Conservation (phyloP, 1,284 basidiomycete species). For the Tausonia pullulans region DNA sequence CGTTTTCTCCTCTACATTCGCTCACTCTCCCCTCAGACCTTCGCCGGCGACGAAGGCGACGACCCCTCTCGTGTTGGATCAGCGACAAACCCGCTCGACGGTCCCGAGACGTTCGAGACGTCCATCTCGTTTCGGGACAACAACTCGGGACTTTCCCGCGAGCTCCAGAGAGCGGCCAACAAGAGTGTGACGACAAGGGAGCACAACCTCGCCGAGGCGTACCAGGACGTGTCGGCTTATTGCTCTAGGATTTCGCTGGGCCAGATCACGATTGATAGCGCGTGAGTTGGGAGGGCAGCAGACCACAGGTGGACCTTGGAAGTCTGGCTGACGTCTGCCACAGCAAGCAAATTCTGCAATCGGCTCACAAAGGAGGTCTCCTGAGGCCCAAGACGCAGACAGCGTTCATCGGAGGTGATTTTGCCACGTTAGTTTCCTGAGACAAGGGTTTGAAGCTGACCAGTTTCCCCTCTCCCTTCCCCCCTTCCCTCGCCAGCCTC, state of each 20-base stretch:
- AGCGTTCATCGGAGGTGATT: slow-evolving; percentile 10
- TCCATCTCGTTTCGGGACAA: slow-evolving; percentile 91
- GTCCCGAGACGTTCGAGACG: slow-evolving; percentile 85
- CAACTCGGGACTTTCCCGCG: slow-evolving; percentile 79
- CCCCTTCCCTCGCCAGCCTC: slow-evolving; percentile 60
- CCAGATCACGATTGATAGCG: slow-evolving; percentile 76
- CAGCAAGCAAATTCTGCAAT: slow-evolving; percentile 84
- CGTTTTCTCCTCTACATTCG: not conserved
- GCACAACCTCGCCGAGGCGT: slow-evolving; percentile 73
- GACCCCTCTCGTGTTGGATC: slow-evolving; percentile 99
- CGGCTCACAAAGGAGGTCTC: slow-evolving; percentile 88
- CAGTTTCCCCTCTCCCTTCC: slow-evolving; percentile 52
- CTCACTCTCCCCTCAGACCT: slow-evolving; percentile 53
- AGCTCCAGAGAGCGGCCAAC: slow-evolving; percentile 75
- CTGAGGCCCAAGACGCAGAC: slow-evolving; percentile 74
- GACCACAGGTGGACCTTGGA: too few species aligned
- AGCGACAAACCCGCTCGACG: slow-evolving; percentile 84
- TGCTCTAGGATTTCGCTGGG: slow-evolving; percentile 92
- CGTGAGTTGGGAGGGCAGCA: slow-evolving; percentile 25
- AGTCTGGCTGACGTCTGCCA: too few species aligned
- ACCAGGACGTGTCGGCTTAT: slow-evolving; percentile 82
- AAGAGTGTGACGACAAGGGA: slow-evolving; percentile 62
- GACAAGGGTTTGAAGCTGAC: slow-evolving; percentile 1
- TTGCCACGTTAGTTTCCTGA: too few species aligned
- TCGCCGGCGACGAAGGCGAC: slow-evolving; percentile 97